phyloP scores from a whole-genome alignment of 1,139 yeast genomes.

The Candida frijolesensis region DNA sequence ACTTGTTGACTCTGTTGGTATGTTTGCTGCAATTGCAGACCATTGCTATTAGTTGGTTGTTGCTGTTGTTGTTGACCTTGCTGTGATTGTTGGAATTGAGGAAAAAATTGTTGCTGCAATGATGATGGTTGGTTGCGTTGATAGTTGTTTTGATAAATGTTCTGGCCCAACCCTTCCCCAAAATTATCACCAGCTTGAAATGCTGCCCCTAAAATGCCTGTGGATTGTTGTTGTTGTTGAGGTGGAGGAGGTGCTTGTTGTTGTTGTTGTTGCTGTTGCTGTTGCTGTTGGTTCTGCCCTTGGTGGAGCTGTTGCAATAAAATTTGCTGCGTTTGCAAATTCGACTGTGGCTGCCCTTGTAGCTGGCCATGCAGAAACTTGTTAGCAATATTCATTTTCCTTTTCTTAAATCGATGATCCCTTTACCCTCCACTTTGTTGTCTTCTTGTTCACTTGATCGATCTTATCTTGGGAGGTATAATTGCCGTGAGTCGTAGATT shows the following conservation, averaged over 20 bases:
- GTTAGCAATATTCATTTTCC: conserved; percentile 20
- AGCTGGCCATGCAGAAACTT: conserved; percentile 36
- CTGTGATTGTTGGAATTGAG: conserved; percentile 28
- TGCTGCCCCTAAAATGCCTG: conserved; percentile 22
- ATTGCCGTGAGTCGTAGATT: neutral
- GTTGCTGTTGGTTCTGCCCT: conserved; percentile 28
- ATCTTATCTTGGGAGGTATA: conserved; percentile 1
- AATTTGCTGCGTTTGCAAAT: conserved; percentile 31
- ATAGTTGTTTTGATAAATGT: conserved; percentile 32
- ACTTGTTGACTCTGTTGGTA: conserved; percentile 25
- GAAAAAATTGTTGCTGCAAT: conserved; percentile 21
- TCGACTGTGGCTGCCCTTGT: conserved; percentile 42
- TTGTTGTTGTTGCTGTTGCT: conserved; percentile 24
- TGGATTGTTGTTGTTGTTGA: conserved; percentile 19
- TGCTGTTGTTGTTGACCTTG: conserved; percentile 20
- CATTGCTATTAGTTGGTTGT: conserved; percentile 21
- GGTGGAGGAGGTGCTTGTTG: conserved; percentile 24
- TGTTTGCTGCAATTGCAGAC: conserved; percentile 31
- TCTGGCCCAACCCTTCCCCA: conserved; percentile 35
- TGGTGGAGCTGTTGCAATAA: conserved; percentile 49
- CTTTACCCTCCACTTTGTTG: neutral
- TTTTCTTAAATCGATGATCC: neutral
- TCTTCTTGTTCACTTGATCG: neutral
- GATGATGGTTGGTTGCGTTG: conserved; percentile 33
- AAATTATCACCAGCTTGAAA: conserved; percentile 27